Percentiles rank a stretch among this genome's conserved stretches.
phyloP scores from a whole-genome alignment of 2,329 filamentous ascomycete species.

The Pseudopyricularia cyperi region DNA sequence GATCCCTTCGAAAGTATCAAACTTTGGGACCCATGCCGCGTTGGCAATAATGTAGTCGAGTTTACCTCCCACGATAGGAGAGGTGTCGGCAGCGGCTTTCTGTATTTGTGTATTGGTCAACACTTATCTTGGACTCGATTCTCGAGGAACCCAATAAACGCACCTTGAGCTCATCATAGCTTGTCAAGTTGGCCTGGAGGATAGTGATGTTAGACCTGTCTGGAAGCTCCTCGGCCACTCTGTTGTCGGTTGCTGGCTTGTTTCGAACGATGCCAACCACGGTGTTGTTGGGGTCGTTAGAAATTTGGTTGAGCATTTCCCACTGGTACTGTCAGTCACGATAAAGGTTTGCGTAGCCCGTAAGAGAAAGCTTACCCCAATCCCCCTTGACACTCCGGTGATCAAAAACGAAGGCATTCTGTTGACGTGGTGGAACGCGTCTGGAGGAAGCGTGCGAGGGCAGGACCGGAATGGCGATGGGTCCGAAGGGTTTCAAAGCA shows the following conservation, averaged over 20 bases:
- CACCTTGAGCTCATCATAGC: constrained; percentile 24
- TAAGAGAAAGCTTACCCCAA: constrained; percentile 10
- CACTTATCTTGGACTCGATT: neutral
- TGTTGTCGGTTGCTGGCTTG: constrained; percentile 28
- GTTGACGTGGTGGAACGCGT: neutral
- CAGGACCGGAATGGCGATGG: no score
- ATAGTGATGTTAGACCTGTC: constrained; percentile 28
- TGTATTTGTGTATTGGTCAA: neutral
- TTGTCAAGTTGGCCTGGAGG: constrained; percentile 28
- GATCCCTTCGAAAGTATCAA: constrained; percentile 18
- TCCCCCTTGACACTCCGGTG: constrained; percentile 10
- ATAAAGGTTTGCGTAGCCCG: neutral
- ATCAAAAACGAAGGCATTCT: constrained; percentile 12
- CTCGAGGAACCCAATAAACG: neutral
- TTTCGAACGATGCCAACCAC: constrained; percentile 35
- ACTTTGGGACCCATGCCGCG: constrained; percentile 21
- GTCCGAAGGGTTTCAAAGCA: no score
- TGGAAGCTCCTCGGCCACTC: constrained; percentile 24
- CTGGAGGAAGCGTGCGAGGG: no score
- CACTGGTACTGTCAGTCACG: constrained; percentile 15
- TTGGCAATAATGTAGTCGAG: constrained; percentile 42
- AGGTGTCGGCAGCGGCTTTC: constrained; percentile 7
- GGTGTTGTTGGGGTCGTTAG: constrained; percentile 25
- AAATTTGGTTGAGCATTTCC: constrained; percentile 33
- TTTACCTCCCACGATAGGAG: constrained; percentile 13